Evolutionary conservation across 371 early-diverging fungal genomes (phyloP), one percentile per base, ranked within the genome.

Genomic region (Actinomortierella wolfii): DNA sequence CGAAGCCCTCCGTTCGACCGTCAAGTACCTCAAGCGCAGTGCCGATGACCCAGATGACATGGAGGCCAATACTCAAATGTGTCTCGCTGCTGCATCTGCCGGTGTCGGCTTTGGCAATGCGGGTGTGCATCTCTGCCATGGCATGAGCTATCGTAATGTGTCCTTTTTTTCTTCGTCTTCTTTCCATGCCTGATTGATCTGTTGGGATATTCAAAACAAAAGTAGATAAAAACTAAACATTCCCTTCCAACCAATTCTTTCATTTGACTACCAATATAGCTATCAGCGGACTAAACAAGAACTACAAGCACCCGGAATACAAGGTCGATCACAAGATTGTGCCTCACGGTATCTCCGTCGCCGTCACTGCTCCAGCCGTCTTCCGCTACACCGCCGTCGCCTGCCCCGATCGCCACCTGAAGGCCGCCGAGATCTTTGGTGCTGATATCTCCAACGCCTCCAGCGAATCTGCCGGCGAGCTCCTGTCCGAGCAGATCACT

Each of bases 101-200:
- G 96, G 92, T 67, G 93, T 94, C 61, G 96, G 96, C 42, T 95
- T 95, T 63, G 96, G 96, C 56, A 94, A 94, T 64, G 96, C 94
- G 41, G 95, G 95, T 58, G 93, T 93, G 21, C 91, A 92, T 75
- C 85, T 86, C 24, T 86, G 86, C 62, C 86, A 86, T 64, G 86
- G 86, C 54, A 77, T 84, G 78, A 83, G 85, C 68, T 87, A 85
- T 44, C 84, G 69, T 69, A 63, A 3, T 63, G 55, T 6, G 4
- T 34, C 11, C 11, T 34, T 34, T 34, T 34, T 11, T 34, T 34
- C 11, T 34, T 11, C 11, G 4, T 34, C 11, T 34, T 34, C 34
- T 34, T 34, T 34, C n/a, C n/a, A n/a, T n/a, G n/a, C n/a, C n/a
- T n/a, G n/a, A n/a, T n/a, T n/a, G n/a, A n/a, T n/a, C n/a, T n/a